These are phyloP conservation scores for Xylogone sp. DNA, from an alignment of 2,329 filamentous ascomycete genomes.

Conservation along the genomic window DNA sequence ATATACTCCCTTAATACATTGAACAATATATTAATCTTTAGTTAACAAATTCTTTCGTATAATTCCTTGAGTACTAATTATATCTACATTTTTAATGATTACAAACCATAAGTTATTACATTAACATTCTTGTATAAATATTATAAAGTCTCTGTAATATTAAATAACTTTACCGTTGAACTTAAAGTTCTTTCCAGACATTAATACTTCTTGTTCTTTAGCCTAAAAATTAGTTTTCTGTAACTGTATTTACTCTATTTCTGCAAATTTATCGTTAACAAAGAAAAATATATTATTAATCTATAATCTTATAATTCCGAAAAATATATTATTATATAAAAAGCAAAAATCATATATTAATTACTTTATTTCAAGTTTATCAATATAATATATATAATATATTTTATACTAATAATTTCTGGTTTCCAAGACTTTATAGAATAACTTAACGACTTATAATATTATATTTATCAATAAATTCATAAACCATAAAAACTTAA, in stretches of 20 bases:
- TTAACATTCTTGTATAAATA: background rate
- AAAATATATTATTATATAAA: background rate
- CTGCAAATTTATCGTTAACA: background rate
- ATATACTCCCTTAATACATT: background rate
- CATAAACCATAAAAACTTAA: background rate
- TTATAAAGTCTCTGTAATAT: background rate
- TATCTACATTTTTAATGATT: background rate
- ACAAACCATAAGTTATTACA: background rate
- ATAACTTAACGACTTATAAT: background rate
- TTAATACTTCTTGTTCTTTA: conserved; percentile 1
- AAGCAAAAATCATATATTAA: background rate
- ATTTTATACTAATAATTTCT: background rate
- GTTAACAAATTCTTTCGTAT: background rate
- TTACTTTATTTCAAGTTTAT: background rate
- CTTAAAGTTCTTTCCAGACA: background rate
- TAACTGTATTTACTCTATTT: background rate
- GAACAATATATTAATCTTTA: background rate
- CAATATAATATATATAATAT: background rate
- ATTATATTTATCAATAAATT: background rate
- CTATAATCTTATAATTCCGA: background rate
- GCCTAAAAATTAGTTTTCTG: background rate
- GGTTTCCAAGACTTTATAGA: too few relatives aligned
- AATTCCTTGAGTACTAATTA: background rate
- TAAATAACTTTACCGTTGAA: background rate
- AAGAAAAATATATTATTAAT: background rate